A percentile compares a stretch with the other conserved stretches of the same genome.
These are phyloP conservation scores for Gelatoporia subvermispora DNA, from an alignment of 768 basidiomycete genomes.

Conservation along the genomic window DNA sequence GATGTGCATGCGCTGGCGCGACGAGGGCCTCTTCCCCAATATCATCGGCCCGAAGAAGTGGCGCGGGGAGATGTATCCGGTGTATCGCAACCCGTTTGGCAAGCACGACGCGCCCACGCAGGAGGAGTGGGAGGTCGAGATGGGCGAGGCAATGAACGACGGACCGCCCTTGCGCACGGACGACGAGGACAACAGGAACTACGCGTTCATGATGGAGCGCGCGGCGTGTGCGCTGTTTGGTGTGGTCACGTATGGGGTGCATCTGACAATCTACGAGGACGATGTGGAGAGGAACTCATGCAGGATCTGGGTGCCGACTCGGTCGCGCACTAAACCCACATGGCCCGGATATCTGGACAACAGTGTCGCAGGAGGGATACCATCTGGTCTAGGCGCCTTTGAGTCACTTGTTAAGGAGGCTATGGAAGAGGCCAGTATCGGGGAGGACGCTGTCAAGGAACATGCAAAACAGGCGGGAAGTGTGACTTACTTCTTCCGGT, in stretches of 20 bases:
- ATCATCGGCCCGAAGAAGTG: slow-evolving; percentile 75
- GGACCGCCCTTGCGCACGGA: slow-evolving; percentile 6
- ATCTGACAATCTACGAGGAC: slow-evolving; percentile 73
- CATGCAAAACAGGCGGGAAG: slow-evolving; percentile 60
- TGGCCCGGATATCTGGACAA: slow-evolving; percentile 91
- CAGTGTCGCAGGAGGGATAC: slow-evolving; percentile 87
- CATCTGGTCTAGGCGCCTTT: slow-evolving; percentile 66
- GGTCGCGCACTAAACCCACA: slow-evolving; percentile 84
- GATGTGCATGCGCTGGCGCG: slow-evolving; percentile 74
- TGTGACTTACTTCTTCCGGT: slow-evolving; percentile 82
- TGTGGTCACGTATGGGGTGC: slow-evolving; percentile 86
- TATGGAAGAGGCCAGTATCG: slow-evolving; percentile 87
- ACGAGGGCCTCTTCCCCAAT: slow-evolving; percentile 53
- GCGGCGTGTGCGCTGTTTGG: slow-evolving; percentile 88
- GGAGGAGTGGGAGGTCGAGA: slow-evolving; percentile 17
- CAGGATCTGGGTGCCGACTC: slow-evolving; percentile 83
- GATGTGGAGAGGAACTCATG: slow-evolving; percentile 35
- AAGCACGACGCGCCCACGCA: slow-evolving; percentile 35
- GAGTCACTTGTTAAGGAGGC: slow-evolving; percentile 87
- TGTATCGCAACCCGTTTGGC: slow-evolving; percentile 69
- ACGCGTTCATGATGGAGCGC: slow-evolving; percentile 86
- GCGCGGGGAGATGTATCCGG: slow-evolving; percentile 80
- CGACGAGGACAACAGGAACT: slow-evolving; percentile 43
- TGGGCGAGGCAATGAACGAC: not conserved
- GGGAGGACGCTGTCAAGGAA: slow-evolving; percentile 54